These are phyloP conservation scores for Aphanomyces cochlioides DNA, from an alignment of 352 stramenopile species.

Conservation along the genomic window DNA sequence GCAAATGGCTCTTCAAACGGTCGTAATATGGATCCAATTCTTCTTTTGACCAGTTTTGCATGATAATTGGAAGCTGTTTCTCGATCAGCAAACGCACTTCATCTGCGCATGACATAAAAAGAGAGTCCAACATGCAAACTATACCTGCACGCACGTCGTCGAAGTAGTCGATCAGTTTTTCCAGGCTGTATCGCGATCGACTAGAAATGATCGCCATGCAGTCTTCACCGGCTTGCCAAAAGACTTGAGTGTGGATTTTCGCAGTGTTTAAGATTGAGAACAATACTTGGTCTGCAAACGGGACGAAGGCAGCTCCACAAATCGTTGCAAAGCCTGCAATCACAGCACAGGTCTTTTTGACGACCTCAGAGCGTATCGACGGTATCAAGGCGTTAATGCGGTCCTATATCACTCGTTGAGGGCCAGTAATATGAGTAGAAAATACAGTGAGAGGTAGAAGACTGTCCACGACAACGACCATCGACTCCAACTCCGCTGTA, in stretches of 20 bases:
- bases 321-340: neutral
- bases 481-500: neutral
- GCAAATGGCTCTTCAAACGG: constrained; percentile 3
- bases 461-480: neutral
- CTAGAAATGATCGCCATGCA: constrained; percentile 10
- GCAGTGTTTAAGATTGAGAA: constrained; percentile 20
- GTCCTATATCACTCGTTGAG: neutral
- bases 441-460: constrained; percentile 6
- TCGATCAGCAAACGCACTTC: constrained; percentile 16
- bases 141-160: neutral
- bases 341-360: constrained; percentile 19
- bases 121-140: neutral
- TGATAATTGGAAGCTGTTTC: constrained; percentile 20
- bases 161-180: neutral
- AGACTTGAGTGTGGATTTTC: constrained; percentile 7
- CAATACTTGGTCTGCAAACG: constrained; percentile 18
- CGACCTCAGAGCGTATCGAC: constrained; percentile 15
- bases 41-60: constrained; percentile 3
- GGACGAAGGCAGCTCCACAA: constrained; percentile 8
- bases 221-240: constrained; percentile 1
- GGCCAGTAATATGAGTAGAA: neutral
- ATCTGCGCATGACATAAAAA: neutral
- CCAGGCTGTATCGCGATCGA: constrained; percentile 12
- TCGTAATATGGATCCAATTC: constrained; percentile 19
- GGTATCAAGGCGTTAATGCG: neutral